Evolutionary conservation across 2,329 filamentous ascomycete species (phyloP).

Genomic region (Talaromyces sp.): DNA sequence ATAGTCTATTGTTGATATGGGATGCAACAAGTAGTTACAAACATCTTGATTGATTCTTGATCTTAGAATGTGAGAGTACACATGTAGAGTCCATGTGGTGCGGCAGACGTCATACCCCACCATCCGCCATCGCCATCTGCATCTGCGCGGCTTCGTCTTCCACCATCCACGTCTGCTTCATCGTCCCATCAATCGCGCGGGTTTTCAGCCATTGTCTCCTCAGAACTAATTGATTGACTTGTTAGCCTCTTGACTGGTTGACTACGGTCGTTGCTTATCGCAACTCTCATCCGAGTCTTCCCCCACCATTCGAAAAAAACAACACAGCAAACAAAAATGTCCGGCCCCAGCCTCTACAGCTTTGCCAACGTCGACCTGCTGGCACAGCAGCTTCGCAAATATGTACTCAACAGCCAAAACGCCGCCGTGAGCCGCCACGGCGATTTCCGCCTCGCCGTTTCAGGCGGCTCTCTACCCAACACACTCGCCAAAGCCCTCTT

Average conservation of each 20-base stretch:
- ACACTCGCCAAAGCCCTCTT: constrained; percentile 81
- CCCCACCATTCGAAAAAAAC: too few species aligned
- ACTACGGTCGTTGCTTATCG: background rate
- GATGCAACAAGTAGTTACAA: too few species aligned
- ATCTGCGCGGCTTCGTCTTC: background rate
- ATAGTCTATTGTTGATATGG: too few species aligned
- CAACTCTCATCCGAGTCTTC: background rate
- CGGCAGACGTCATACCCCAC: background rate
- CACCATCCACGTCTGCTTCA: background rate
- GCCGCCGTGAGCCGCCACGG: constrained; percentile 73
- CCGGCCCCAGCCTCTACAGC: constrained; percentile 63
- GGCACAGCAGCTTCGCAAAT: constrained; percentile 70
- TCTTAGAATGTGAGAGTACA: too few species aligned
- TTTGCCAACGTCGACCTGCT: constrained; percentile 67
- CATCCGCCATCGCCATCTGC: background rate
- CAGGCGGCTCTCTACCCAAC: constrained; percentile 86
- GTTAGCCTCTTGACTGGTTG: background rate
- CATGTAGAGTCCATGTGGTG: too few species aligned
- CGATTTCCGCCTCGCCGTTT: constrained; percentile 85
- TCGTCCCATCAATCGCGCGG: background rate
- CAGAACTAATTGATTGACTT: background rate
- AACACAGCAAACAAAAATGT: constrained; percentile 23
- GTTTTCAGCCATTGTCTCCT: background rate
- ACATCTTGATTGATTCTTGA: too few species aligned
- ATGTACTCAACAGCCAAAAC: constrained; percentile 76